phyloP scores from a whole-genome alignment of 371 early-diverging fungal species.

The Nematocida sp. region DNA sequence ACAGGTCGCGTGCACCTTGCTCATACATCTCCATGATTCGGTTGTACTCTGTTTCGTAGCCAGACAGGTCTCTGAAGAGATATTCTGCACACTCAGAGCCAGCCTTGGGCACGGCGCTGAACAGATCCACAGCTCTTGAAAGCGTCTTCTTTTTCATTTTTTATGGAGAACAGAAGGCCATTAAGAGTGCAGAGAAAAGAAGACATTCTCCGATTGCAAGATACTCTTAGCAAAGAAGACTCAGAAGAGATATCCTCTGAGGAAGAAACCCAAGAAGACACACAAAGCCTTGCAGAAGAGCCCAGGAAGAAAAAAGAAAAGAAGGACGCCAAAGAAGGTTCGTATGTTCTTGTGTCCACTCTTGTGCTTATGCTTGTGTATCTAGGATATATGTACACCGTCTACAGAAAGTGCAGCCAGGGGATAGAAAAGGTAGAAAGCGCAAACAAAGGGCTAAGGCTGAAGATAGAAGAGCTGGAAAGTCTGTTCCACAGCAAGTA shows the following conservation, averaged over 20 bases:
- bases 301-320: no score
- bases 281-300: no score
- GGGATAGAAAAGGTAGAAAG: background rate
- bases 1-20: background rate
- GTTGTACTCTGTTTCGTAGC: conserved; percentile 23
- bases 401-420: background rate
- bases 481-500: conserved; percentile 15
- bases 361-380: background rate
- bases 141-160: conserved; percentile 47
- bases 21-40: conserved; percentile 41
- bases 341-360: no score
- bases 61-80: background rate
- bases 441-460: background rate
- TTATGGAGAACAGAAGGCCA: conserved; percentile 48
- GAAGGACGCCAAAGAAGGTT: no score
- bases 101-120: background rate
- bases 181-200: conserved; percentile 23
- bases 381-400: background rate
- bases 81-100: background rate
- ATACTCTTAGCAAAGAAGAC: no score
- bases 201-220: conserved; percentile 15
- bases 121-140: conserved; percentile 18
- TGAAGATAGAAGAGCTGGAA: conserved; percentile 10
- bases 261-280: no score
- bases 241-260: no score